Percentiles rank a stretch among this genome's conserved stretches.
phyloP scores from a whole-genome alignment of 2,329 filamentous ascomycete genomes.

The Fonsecaea pedrosoi region DNA sequence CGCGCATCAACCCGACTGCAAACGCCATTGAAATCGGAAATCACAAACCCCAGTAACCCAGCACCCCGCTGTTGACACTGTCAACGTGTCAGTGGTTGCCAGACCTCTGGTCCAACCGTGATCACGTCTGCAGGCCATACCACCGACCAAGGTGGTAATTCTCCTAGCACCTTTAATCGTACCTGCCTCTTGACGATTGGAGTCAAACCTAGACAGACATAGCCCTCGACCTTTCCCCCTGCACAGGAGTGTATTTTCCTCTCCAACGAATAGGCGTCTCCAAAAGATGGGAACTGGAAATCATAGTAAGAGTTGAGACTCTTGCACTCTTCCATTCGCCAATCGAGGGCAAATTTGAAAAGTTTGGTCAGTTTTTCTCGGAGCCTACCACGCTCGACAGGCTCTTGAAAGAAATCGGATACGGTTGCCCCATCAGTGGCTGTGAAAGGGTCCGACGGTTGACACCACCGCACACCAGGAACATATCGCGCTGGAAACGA shows the following conservation, averaged over 20 bases:
- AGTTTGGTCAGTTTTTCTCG: background rate
- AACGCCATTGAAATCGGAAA: background rate
- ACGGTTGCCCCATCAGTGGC: background rate
- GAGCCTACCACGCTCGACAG: background rate
- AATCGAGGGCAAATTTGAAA: background rate
- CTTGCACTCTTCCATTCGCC: background rate
- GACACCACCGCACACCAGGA: background rate
- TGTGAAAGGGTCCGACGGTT: background rate
- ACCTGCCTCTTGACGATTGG: background rate
- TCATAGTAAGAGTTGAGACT: background rate
- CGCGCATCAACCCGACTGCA: background rate
- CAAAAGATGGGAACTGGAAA: constrained; percentile 1
- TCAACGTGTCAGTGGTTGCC: background rate
- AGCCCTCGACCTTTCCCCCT: background rate
- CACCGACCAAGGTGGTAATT: background rate
- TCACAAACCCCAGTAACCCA: background rate
- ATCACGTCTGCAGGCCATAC: background rate
- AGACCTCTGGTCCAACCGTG: background rate
- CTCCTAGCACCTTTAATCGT: background rate
- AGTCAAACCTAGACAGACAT: background rate
- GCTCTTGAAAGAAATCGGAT: background rate
- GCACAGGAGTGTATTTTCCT: background rate
- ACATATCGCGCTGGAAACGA: background rate
- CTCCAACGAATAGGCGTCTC: background rate
- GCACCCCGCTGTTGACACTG: background rate